phyloP scores from a whole-genome alignment of 2,329 filamentous ascomycete genomes.

The Stagonosporopsis chrysanthemi region DNA sequence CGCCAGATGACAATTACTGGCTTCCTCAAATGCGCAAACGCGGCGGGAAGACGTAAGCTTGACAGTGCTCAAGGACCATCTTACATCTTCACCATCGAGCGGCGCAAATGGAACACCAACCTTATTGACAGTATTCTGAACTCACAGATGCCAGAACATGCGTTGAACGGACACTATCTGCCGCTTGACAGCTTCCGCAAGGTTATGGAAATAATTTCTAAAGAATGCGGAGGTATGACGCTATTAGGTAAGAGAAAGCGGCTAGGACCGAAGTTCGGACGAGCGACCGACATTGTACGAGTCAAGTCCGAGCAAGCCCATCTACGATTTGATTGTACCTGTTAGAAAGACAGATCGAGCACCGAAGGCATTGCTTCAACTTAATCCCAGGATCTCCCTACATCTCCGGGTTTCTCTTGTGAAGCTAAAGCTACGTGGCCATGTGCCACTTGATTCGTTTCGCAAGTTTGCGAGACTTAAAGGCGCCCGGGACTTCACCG shows the following conservation, averaged over 20 bases:
- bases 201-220: conserved; percentile 9
- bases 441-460: neutral
- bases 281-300: conserved; percentile 9
- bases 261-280: conserved; percentile 16
- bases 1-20: conserved; percentile 13
- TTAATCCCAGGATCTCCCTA: neutral
- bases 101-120: neutral
- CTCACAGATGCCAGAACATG: neutral
- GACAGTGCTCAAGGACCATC: neutral
- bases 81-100: neutral
- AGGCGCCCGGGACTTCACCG: neutral
- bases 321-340: neutral
- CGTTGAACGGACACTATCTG: neutral
- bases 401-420: neutral
- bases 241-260: conserved; percentile 31
- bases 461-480: too few species aligned
- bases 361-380: neutral
- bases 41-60: neutral
- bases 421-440: too few species aligned
- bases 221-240: conserved; percentile 21
- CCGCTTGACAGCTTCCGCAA: neutral
- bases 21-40: neutral
- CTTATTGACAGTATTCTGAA: neutral
- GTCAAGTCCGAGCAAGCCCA: conserved; percentile 5
- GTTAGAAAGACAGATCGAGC: neutral